Base-by-base conservation (phyloP, 2,329 filamentous ascomycete genomes). In the Neoascochyta sp. region DNA sequence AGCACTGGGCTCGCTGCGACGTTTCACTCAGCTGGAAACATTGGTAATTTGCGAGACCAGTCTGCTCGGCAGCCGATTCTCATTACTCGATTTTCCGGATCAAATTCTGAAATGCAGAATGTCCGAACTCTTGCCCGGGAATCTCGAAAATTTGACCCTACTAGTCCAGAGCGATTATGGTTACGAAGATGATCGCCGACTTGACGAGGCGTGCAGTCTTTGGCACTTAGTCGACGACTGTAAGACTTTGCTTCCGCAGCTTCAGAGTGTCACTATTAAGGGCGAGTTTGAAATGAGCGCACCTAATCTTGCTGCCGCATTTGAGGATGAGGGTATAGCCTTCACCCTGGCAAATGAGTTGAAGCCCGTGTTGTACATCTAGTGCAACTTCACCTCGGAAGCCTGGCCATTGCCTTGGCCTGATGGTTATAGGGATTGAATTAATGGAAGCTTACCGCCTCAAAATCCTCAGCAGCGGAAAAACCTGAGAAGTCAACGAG, bases 31-130 rank as follows among this genome's bases (percentile, higher is more conserved):
- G 6, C 36, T 53, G 9, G 20, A 32, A 11, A 22, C 24, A 1
- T 22, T 56, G 22, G 19, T 24, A 3, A 29, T 56, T 10, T 41
- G 44, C 18, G 37, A 45, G 3, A 20, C 13, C 3, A 29, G 36
- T 9, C 36, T 52, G 9, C 22, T 40, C 5, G 35, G 24, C 5
- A 21, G 7, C 17, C 4, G 9, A 16, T 10, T 11, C 3, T 26
- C 31, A 1, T 11, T 38, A 4, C n/a, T 29, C 4, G 36, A 39
- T 3, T 22, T 29, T 12, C 29, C 29, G 5, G 11, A 11, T 6
- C 18, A 22, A 16, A 5, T 14, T n/a, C 13, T 24, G 13, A 12
- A 24, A 2, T 6, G 2, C 3, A 15, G 24, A 3, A 20, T 52
- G 7, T 32, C 37, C 8, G 21, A 42, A 4, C 12, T 49, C 5